Conservation (phyloP, 352 stramenopile species). For the Phytophthora megakarya region DNA sequence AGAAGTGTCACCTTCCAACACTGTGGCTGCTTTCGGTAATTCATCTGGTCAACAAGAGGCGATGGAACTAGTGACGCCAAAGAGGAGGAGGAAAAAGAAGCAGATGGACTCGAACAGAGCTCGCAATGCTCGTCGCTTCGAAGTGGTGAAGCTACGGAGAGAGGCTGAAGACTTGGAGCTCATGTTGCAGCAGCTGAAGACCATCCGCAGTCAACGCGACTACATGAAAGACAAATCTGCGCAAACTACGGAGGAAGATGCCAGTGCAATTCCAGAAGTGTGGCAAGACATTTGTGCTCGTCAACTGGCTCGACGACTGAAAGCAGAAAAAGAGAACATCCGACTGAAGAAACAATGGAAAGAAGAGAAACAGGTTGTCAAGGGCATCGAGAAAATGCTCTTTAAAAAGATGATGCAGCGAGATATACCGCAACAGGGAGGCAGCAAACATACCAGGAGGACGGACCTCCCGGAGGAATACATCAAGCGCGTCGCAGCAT, state of each 20-base stretch:
- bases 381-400: constrained; percentile 36
- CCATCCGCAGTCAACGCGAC: not conserved
- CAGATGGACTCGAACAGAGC: constrained; percentile 24
- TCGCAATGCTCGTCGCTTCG: constrained; percentile 24
- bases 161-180: constrained; percentile 20
- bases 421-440: not conserved
- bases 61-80: no score
- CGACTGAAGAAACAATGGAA: constrained; percentile 33
- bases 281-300: constrained; percentile 33
- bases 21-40: no score
- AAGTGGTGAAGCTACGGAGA: constrained; percentile 14
- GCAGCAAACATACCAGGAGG: constrained; percentile 6
- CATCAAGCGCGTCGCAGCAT: constrained; percentile 19
- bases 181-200: constrained; percentile 17
- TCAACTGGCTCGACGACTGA: constrained; percentile 16
- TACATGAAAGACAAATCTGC: not conserved
- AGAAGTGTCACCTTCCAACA: no score
- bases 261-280: not conserved
- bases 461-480: constrained; percentile 13
- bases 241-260: not conserved
- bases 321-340: constrained; percentile 30
- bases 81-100: constrained; percentile 7
- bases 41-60: no score
- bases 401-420: constrained; percentile 4
- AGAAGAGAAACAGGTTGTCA: constrained; percentile 28